These are phyloP conservation scores for Ajuga reptans DNA, from an alignment of 305 asterid genomes.

Conservation along the genomic window DNA sequence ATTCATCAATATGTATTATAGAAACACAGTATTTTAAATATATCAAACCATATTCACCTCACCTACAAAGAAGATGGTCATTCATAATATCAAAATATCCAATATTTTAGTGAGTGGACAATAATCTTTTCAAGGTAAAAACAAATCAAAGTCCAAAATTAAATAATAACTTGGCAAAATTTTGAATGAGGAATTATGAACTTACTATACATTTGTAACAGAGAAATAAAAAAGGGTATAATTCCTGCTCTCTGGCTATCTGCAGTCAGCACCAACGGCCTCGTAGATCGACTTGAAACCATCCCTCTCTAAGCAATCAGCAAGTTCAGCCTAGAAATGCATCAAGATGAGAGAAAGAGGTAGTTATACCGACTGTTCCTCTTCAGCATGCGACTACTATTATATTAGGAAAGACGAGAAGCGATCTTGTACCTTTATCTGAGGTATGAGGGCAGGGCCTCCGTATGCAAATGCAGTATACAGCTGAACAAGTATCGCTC, in stretches of 20 bases:
- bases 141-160: neutral
- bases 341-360: neutral
- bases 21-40: no score
- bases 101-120: no score
- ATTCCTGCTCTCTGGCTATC: constrained; percentile 30
- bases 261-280: constrained; percentile 91
- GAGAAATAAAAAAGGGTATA: constrained; percentile 3
- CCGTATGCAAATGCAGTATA: constrained; percentile 97
- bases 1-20: no score
- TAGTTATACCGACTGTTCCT: neutral
- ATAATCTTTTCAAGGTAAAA: neutral
- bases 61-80: no score
- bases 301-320: constrained; percentile 70
- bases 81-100: no score
- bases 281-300: constrained; percentile 76
- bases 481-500: constrained; percentile 90
- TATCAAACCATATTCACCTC: no score
- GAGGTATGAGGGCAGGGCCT: constrained; percentile 92
- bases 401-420: neutral
- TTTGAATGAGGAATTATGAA: neutral
- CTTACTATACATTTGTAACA: constrained; percentile 20
- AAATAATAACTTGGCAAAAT: constrained; percentile 15
- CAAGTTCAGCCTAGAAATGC: constrained; percentile 62
- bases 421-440: constrained; percentile 53
- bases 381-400: neutral